phyloP scores from a whole-genome alignment of 148 eudicot species.

The Cornus controversa region DNA sequence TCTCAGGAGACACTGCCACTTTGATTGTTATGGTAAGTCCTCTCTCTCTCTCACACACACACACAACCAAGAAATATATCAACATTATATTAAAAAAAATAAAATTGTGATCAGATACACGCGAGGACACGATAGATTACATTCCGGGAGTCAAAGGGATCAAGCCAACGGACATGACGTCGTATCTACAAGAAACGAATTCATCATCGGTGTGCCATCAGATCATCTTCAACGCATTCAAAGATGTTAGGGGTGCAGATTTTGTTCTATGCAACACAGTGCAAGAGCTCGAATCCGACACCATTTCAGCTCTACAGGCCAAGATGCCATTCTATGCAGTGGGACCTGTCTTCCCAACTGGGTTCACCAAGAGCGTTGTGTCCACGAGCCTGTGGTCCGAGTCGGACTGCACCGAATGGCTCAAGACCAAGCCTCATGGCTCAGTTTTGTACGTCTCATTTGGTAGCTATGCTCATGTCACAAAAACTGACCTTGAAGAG shows the following conservation, averaged over 20 bases:
- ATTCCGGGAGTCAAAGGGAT: conserved; percentile 40
- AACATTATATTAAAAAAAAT: too few species aligned
- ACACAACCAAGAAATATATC: too few species aligned
- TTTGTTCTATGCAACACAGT: conserved; percentile 34
- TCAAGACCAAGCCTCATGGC: conserved; percentile 40
- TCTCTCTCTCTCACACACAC: not conserved
- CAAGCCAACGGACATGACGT: conserved; percentile 29
- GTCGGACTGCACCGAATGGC: conserved; percentile 67
- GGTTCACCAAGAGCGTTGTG: conserved; percentile 32
- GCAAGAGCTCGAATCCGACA: conserved; percentile 33
- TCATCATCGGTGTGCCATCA: conserved; percentile 26
- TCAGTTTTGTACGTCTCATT: conserved; percentile 73
- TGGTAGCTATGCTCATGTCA: conserved; percentile 65
- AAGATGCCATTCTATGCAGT: conserved; percentile 27
- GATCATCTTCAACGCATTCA: conserved; percentile 29
- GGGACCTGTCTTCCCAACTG: conserved; percentile 41
- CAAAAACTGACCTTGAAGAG: conserved; percentile 37
- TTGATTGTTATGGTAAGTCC: conserved; percentile 49
- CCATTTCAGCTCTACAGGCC: conserved; percentile 31
- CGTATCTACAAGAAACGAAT: conserved; percentile 32
- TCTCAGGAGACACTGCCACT: conserved; percentile 51
- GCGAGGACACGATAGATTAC: conserved; percentile 34
- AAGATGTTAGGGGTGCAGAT: conserved; percentile 32
- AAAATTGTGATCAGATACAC: conserved; percentile 17
- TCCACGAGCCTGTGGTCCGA: conserved; percentile 70